These are phyloP conservation scores for Cryptococcus jaspeensis DNA, from an alignment of 1,284 basidiomycete species.

Conservation along the genomic window DNA sequence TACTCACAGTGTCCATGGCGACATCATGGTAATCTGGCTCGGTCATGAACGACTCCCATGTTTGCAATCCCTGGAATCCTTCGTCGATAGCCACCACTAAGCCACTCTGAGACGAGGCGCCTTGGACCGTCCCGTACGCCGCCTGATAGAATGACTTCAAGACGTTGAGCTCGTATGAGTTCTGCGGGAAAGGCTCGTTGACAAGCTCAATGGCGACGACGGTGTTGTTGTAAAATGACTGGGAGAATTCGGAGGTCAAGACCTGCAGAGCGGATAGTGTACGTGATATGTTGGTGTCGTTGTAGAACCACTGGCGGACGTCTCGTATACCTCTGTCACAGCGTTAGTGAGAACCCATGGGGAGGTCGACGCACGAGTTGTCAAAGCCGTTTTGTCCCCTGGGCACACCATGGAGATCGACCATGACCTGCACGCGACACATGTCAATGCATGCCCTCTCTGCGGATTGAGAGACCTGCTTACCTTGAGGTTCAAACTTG, in stretches of 20 bases:
- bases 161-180: conserved; percentile 21
- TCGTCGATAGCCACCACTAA: conserved; percentile 72
- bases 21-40: conserved; percentile 32
- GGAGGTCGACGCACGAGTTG: conserved; percentile 24
- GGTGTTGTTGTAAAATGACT: conserved; percentile 30
- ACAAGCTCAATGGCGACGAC: conserved; percentile 58
- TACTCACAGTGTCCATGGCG: conserved; percentile 42
- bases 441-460: neutral
- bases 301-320: conserved; percentile 35
- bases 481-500: conserved; percentile 36
- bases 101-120: conserved; percentile 59
- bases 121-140: conserved; percentile 31
- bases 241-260: conserved; percentile 55
- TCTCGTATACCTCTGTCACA: conserved; percentile 27
- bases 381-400: conserved; percentile 58
- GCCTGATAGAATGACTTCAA: conserved; percentile 32
- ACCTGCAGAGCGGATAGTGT: conserved; percentile 35
- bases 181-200: conserved; percentile 46
- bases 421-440: conserved; percentile 27
- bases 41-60: conserved; percentile 72
- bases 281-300: conserved; percentile 41
- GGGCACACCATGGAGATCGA: conserved; percentile 66
- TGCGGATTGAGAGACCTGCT: neutral
- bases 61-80: conserved; percentile 73
- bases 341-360: neutral